Conservation (phyloP, 306 rosid genomes). For the Sophora flavescens region DNA sequence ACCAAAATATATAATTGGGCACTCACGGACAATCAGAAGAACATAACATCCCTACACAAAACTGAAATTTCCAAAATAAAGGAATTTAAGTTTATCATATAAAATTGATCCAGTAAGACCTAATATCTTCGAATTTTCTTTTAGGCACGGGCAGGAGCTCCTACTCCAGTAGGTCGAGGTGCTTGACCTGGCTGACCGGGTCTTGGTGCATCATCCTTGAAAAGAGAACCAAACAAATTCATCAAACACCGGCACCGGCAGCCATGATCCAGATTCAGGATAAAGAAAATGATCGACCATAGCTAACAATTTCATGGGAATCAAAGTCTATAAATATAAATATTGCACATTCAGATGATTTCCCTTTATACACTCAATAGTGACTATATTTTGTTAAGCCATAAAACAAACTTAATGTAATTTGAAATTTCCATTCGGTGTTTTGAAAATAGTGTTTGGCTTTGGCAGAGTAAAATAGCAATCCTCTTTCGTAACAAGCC, state of each 20-base stretch:
- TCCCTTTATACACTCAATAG: neutral
- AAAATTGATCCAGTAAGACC: constrained; percentile 4
- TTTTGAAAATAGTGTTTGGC: neutral
- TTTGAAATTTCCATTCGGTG: neutral
- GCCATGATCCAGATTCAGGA: neutral
- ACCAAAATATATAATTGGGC: constrained; percentile 13
- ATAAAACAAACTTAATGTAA: neutral
- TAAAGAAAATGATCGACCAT: neutral
- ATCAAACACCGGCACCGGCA: constrained; percentile 7
- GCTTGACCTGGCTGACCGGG: constrained; percentile 79
- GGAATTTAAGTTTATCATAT: constrained; percentile 18
- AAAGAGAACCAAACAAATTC: constrained; percentile 12
- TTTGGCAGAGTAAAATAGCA: neutral
- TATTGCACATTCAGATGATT: neutral
- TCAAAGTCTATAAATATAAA: neutral
- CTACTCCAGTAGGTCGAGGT: constrained; percentile 66
- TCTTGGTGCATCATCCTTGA: constrained; percentile 71
- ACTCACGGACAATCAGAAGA: neutral
- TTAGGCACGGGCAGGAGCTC: constrained; percentile 57
- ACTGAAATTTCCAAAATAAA: constrained; percentile 32
- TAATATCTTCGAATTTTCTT: constrained; percentile 12
- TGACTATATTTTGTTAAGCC: neutral
- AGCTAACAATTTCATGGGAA: neutral
- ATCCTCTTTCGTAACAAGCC: neutral
- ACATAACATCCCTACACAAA: constrained; percentile 36